These are phyloP conservation scores for Kuraishia capsulata DNA, from an alignment of 805 yeast species.

Conservation along the genomic window DNA sequence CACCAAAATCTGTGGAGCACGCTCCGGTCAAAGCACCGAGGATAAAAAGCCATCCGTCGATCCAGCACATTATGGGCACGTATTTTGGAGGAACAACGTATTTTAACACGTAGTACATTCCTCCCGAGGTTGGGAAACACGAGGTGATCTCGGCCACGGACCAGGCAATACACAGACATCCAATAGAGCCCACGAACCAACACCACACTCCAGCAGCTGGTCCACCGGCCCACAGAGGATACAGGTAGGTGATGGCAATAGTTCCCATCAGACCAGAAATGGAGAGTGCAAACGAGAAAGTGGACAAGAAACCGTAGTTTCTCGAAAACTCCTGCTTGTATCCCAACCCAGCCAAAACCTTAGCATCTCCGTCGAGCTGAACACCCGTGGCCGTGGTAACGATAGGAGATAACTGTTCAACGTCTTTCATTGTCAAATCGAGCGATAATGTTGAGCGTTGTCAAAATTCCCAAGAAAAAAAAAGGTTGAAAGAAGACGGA, in stretches of 20 bases:
- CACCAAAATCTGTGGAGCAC: conserved; percentile 44
- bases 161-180: conserved; percentile 45
- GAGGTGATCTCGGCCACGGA: conserved; percentile 42
- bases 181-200: conserved; percentile 46
- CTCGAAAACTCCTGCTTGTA: conserved; percentile 55
- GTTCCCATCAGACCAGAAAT: conserved; percentile 62
- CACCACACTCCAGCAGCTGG: conserved; percentile 60
- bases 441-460: background rate
- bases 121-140: conserved; percentile 45
- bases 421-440: conserved; percentile 6
- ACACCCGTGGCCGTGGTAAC: conserved; percentile 12
- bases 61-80: conserved; percentile 44
- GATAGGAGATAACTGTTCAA: conserved; percentile 8
- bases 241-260: conserved; percentile 41
- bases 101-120: conserved; percentile 37
- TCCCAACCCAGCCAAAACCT: conserved; percentile 34
- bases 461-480: too few relatives aligned
- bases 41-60: conserved; percentile 45
- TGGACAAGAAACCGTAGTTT: conserved; percentile 48
- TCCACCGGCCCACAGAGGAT: conserved; percentile 44
- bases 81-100: conserved; percentile 38
- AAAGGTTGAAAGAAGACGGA: too few relatives aligned
- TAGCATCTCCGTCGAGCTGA: conserved; percentile 20
- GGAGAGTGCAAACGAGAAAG: conserved; percentile 56
- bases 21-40: conserved; percentile 41